Base-by-base conservation (phyloP, 192 early-diverging fungal genomes). In the Allomyces javanicus region DNA sequence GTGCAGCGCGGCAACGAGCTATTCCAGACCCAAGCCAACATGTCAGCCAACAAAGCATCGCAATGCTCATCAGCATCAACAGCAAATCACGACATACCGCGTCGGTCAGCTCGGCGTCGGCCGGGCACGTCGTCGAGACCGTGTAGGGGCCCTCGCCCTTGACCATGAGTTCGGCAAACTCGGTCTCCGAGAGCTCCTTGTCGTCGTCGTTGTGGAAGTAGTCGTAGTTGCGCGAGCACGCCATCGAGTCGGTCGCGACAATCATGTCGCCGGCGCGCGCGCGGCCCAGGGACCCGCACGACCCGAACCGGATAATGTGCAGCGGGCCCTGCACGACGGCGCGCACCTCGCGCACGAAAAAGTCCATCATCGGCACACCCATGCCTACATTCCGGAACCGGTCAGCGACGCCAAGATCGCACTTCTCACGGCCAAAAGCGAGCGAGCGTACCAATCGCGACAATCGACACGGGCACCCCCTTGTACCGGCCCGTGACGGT, bases 321-420 rank as follows among this genome's bases (percentile, higher is more conserved):
- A 96, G 66, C 4, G 87, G 86, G 0, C 93, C 93, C 12, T 79
- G 69, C 9, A 85, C 81, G 6, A 91, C 84, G 44, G 88, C 86
- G 45, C 93, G 79, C 24, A 81, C 78, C 73, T 96, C 93, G 24
- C 93, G 81, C 21, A 96, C 82, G 68, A 96, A 86, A 67, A 96
- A 89, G 72, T 96, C 93, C 84, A 90, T 89, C 85, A 91, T 92
- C 4, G 86, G 73, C 21, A 81, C 72, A 21, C 93, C 93, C 83
- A 78, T 78, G 10, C 77, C 76, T 75, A 43, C 67, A n/a, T n/a
- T 6, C 6, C 1, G 27, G 5, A 44, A 1, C 10, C 0, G 21
- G 26, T 21, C 0, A 43, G 10, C 33, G 22, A 0, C 14, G 25
- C 6, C n/a, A 45, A 17, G 19, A n/a, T 11, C 33, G 24, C 21